These are phyloP conservation scores for Plectosphaerella cucumerina DNA, from an alignment of 2,329 filamentous ascomycete species.

Conservation along the genomic window DNA sequence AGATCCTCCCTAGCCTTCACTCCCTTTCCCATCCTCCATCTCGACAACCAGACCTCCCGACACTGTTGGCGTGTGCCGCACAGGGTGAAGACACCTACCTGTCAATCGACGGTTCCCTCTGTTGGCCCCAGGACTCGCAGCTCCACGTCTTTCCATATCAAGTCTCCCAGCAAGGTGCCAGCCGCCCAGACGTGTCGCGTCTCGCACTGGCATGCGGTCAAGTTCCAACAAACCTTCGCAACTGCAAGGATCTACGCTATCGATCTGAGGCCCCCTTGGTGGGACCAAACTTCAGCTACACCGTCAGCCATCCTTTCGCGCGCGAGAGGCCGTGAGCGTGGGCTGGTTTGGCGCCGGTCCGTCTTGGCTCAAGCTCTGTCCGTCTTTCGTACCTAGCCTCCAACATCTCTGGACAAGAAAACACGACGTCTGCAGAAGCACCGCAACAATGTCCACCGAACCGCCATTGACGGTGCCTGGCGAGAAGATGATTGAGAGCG, in stretches of 20 bases:
- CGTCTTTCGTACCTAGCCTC: neutral
- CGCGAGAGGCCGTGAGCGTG: neutral
- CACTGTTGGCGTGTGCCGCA: no score
- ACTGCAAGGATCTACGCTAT: neutral
- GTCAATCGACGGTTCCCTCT: no score
- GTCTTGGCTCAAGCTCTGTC: neutral
- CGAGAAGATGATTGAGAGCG: constrained; percentile 15
- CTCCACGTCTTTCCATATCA: no score
- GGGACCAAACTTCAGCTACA: neutral
- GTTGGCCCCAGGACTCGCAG: no score
- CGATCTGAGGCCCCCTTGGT: neutral
- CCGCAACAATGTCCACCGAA: constrained; percentile 6
- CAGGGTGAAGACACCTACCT: no score
- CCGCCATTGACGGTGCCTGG: neutral
- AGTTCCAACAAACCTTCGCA: neutral
- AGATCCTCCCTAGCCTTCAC: no score
- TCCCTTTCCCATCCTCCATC: no score
- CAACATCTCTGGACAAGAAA: neutral
- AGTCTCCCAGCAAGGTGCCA: no score
- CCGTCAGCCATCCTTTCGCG: neutral
- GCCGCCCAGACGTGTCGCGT: neutral
- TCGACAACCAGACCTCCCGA: no score
- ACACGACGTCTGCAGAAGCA: neutral
- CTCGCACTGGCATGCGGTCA: neutral
- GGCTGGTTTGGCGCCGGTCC: no score